These are phyloP conservation scores for Mycena albidolilacea DNA, from an alignment of 768 basidiomycete species.

Conservation along the genomic window DNA sequence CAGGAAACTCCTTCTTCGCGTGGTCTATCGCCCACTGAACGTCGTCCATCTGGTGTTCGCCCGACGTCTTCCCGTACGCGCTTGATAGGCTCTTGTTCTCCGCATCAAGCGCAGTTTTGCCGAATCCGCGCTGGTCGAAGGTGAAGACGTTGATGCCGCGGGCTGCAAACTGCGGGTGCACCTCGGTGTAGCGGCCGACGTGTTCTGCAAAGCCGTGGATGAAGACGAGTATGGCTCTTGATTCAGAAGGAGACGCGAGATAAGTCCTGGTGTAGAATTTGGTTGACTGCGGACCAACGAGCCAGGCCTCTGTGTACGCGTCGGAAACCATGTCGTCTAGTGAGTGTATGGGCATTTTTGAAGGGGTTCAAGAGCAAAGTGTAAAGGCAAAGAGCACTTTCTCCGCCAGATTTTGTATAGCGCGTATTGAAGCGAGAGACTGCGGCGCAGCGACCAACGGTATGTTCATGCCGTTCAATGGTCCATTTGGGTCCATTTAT, in stretches of 20 bases:
- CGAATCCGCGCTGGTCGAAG: conserved; percentile 87
- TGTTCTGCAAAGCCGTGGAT: conserved; percentile 87
- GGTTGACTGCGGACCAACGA: conserved; percentile 69
- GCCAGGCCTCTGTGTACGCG: conserved; percentile 67
- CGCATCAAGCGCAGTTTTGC: conserved; percentile 77
- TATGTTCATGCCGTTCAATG: too few species aligned
- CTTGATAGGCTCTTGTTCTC: conserved; percentile 68
- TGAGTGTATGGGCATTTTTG: conserved; percentile 27
- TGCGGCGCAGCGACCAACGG: too few species aligned
- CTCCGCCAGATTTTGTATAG: too few species aligned
- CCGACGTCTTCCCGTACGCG: conserved; percentile 76
- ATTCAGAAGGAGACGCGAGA: conserved; percentile 51
- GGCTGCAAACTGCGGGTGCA: conserved; percentile 68
- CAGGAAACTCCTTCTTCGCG: conserved; percentile 59
- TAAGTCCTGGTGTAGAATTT: conserved; percentile 83
- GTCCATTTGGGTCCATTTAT: too few species aligned
- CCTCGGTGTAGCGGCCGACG: conserved; percentile 76
- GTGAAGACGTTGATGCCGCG: conserved; percentile 76
- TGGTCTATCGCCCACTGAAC: conserved; percentile 77
- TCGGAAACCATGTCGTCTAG: conserved; percentile 31
- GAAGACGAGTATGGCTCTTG: conserved; percentile 75
- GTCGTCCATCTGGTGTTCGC: conserved; percentile 75
- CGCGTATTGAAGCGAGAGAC: too few species aligned
- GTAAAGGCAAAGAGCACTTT: not conserved
- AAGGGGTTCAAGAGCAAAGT: not conserved